Conservation (phyloP, 768 basidiomycete genomes). For the Dendrothele bispora region DNA sequence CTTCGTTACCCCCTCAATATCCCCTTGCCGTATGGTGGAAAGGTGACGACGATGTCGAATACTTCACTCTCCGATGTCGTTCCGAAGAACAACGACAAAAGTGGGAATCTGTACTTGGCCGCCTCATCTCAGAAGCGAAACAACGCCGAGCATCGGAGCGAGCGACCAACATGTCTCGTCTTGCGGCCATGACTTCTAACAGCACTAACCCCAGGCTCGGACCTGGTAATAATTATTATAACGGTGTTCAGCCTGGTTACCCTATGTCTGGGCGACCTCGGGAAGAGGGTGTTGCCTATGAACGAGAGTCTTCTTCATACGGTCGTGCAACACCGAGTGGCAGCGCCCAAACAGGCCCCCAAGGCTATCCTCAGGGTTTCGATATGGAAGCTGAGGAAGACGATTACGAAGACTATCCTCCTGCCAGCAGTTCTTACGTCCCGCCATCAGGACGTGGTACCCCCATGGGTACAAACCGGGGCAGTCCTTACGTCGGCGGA, state of each 20-base stretch:
- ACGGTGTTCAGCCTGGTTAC: too few relatives aligned
- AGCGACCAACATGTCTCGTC: constrained; percentile 52
- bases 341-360: constrained; percentile 48
- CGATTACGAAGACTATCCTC: constrained; percentile 76
- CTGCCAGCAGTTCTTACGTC: constrained; percentile 32
- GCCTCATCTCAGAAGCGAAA: constrained; percentile 79
- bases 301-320: too few relatives aligned
- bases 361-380: constrained; percentile 69
- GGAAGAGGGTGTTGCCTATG: too few relatives aligned
- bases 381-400: constrained; percentile 72
- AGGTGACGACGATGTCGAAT: constrained; percentile 90
- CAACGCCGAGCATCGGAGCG: constrained; percentile 69
- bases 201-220: constrained; percentile 41
- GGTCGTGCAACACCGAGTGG: too few relatives aligned
- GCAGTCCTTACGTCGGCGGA: constrained; percentile 56
- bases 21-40: constrained; percentile 93
- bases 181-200: constrained; percentile 46
- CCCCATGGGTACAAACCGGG: constrained; percentile 60
- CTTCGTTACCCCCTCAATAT: constrained; percentile 52
- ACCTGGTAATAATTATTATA: neutral
- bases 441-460: constrained; percentile 72
- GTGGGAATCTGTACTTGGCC: constrained; percentile 90
- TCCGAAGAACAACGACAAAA: constrained; percentile 89
- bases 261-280: constrained; percentile 28
- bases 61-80: constrained; percentile 90